These are phyloP conservation scores for Kurtzmaniella natalensis DNA, from an alignment of 1,139 yeast species.

Conservation along the genomic window DNA sequence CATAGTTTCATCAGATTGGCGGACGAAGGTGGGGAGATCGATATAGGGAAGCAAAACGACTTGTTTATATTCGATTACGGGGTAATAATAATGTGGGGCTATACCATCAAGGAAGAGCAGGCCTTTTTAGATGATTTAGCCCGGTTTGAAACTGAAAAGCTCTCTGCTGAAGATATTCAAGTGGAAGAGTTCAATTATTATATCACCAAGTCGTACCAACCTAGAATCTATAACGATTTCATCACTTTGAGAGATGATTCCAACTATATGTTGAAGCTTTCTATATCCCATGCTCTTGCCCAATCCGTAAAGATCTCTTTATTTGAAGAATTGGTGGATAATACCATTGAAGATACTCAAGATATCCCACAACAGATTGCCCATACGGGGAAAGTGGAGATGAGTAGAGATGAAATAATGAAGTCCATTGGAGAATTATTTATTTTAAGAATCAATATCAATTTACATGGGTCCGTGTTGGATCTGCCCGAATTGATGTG, in stretches of 20 bases:
- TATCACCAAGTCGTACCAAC: constrained; percentile 88
- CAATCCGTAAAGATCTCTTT: constrained; percentile 91
- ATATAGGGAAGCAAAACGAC: constrained; percentile 74
- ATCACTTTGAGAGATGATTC: constrained; percentile 87
- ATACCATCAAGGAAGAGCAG: constrained; percentile 75
- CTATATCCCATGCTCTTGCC: constrained; percentile 87
- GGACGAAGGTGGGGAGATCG: constrained; percentile 94
- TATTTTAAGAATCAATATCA: constrained; percentile 83
- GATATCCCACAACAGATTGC: constrained; percentile 97
- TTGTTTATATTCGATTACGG: constrained; percentile 91
- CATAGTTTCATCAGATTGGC: constrained; percentile 64
- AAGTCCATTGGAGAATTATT: constrained; percentile 93
- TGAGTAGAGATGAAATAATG: constrained; percentile 93
- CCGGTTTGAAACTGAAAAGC: constrained; percentile 83
- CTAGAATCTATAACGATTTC: constrained; percentile 91
- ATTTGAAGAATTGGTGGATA: constrained; percentile 92
- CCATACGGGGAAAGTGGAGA: constrained; percentile 86
- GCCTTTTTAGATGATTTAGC: constrained; percentile 81
- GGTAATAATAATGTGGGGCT: constrained; percentile 95
- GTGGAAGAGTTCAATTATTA: constrained; percentile 92
- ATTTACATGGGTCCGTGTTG: constrained; percentile 88
- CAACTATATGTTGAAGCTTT: constrained; percentile 83
- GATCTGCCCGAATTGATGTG: constrained; percentile 98
- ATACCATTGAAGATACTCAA: constrained; percentile 93
- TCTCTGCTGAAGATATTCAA: constrained; percentile 87